A percentile compares a stretch with the other conserved stretches of the same genome.
These are phyloP conservation scores for Apiotrichum veenhuisii DNA, from an alignment of 1,284 basidiomycete species.

Conservation along the genomic window DNA sequence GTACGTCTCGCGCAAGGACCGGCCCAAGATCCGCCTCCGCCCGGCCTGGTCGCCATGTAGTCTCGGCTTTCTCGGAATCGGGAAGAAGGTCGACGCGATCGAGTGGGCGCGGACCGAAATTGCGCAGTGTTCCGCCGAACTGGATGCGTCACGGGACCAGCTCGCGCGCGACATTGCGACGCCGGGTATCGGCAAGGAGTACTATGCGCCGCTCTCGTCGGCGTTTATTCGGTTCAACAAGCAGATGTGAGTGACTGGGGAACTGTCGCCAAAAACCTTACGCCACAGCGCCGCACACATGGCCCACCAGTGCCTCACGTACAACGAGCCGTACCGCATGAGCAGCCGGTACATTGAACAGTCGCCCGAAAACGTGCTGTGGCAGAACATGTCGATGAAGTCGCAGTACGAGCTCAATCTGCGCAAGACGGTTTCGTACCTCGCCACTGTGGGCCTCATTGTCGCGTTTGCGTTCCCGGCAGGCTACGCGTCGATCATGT, in stretches of 20 bases:
- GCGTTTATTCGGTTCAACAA: slow-evolving; percentile 91
- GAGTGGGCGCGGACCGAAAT: slow-evolving; percentile 65
- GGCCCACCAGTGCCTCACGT: slow-evolving; percentile 65
- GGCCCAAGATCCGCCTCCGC: slow-evolving; percentile 75
- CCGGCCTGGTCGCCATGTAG: slow-evolving; percentile 58
- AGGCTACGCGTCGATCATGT: background rate
- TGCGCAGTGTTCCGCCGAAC: slow-evolving; percentile 27
- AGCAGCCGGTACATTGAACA: slow-evolving; percentile 63
- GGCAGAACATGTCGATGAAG: slow-evolving; percentile 59
- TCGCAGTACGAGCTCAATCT: slow-evolving; percentile 74
- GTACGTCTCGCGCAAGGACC: slow-evolving; percentile 63
- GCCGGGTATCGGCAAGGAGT: slow-evolving; percentile 44
- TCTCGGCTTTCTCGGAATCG: slow-evolving; percentile 59
- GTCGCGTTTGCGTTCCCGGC: background rate
- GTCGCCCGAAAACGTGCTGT: slow-evolving; percentile 67
- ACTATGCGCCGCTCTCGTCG: slow-evolving; percentile 65
- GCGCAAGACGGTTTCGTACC: slow-evolving; percentile 53
- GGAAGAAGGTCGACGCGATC: slow-evolving; percentile 83
- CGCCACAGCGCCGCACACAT: slow-evolving; percentile 47
- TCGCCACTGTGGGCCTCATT: slow-evolving; percentile 59
- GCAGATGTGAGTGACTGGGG: slow-evolving; percentile 64
- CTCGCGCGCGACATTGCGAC: slow-evolving; percentile 50
- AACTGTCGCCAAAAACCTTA: slow-evolving; percentile 59
- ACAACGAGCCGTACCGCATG: slow-evolving; percentile 70
- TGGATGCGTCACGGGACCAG: slow-evolving; percentile 45